Percentiles rank a stretch among this genome's conserved stretches.
phyloP scores from a whole-genome alignment of 345 rosid species.

The Tarenaya hassleriana region DNA sequence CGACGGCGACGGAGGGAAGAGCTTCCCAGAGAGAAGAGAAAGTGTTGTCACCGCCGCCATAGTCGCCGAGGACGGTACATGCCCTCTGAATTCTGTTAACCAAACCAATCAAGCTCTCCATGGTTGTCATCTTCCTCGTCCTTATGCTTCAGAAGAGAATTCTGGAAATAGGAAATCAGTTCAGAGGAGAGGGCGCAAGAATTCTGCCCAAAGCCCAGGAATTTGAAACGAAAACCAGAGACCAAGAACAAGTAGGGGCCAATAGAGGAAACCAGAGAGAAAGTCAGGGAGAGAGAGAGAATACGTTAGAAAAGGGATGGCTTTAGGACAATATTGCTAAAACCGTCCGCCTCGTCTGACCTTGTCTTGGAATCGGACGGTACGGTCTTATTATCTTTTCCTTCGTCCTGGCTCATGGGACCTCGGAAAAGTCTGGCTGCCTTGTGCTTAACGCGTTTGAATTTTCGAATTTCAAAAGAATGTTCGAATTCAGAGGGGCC shows the following conservation, averaged over 20 bases:
- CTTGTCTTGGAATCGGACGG: too few relatives aligned
- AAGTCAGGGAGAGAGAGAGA: background rate
- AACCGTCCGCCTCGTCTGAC: too few relatives aligned
- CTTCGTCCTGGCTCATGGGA: too few relatives aligned
- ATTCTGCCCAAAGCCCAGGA: conserved; percentile 14
- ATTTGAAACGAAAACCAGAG: conserved; percentile 8
- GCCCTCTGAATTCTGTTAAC: conserved; percentile 93
- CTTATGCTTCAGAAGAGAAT: conserved; percentile 11
- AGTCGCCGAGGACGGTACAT: conserved; percentile 86
- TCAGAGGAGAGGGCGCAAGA: too few relatives aligned
- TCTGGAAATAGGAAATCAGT: conserved; percentile 7
- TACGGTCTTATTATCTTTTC: too few relatives aligned
- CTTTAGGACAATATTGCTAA: background rate
- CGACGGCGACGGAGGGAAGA: conserved; percentile 83
- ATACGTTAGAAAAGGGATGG: conserved; percentile 16
- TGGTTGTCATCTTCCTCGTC: conserved; percentile 67
- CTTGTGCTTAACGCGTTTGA: conserved; percentile 16
- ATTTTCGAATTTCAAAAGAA: conserved; percentile 28
- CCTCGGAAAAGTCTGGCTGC: background rate
- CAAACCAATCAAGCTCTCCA: conserved; percentile 89
- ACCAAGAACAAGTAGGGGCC: too few relatives aligned
- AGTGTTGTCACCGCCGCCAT: conserved; percentile 69
- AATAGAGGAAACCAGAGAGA: too few relatives aligned
- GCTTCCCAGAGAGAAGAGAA: conserved; percentile 96
- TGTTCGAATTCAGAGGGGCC: conserved; percentile 14